These are phyloP conservation scores for Coemansia sp. DNA, from an alignment of 192 early-diverging fungal species.

Conservation along the genomic window DNA sequence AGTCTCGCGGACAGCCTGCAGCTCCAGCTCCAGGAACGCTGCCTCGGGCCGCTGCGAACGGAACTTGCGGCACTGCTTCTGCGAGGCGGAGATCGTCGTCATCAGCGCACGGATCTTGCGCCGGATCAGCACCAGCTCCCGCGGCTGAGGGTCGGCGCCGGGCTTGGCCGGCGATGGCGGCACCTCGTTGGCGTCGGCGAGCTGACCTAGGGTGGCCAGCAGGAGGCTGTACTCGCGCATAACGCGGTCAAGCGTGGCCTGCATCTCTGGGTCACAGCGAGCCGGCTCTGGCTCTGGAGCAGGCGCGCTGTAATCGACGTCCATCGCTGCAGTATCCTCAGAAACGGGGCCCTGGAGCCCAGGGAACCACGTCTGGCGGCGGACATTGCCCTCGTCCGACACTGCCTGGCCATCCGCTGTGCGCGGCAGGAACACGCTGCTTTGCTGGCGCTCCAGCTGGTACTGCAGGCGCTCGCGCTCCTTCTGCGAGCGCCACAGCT, in stretches of 20 bases:
- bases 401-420: constrained; percentile 2
- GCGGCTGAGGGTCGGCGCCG: neutral
- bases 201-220: constrained; percentile 23
- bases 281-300: constrained; percentile 12
- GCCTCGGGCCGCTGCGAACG: constrained; percentile 46
- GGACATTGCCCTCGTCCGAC: constrained; percentile 2
- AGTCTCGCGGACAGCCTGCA: constrained; percentile 31
- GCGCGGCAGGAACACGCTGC: constrained; percentile 20
- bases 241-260: constrained; percentile 18
- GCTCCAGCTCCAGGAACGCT: constrained; percentile 45
- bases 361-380: constrained; percentile 50
- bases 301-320: constrained; percentile 7
- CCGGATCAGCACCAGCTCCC: constrained; percentile 37
- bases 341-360: constrained; percentile 24
- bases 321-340: constrained; percentile 12
- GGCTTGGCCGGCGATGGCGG: constrained; percentile 33
- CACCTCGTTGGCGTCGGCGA: constrained; percentile 22
- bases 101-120: constrained; percentile 41
- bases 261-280: constrained; percentile 17
- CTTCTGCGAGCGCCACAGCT: constrained; percentile 45
- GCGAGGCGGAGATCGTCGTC: constrained; percentile 26
- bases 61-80: constrained; percentile 35
- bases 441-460: constrained; percentile 40
- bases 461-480: constrained; percentile 40
- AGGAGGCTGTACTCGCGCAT: constrained; percentile 33